Conservation (phyloP, 2,329 filamentous ascomycete species). For the Epichloe uncinata region DNA sequence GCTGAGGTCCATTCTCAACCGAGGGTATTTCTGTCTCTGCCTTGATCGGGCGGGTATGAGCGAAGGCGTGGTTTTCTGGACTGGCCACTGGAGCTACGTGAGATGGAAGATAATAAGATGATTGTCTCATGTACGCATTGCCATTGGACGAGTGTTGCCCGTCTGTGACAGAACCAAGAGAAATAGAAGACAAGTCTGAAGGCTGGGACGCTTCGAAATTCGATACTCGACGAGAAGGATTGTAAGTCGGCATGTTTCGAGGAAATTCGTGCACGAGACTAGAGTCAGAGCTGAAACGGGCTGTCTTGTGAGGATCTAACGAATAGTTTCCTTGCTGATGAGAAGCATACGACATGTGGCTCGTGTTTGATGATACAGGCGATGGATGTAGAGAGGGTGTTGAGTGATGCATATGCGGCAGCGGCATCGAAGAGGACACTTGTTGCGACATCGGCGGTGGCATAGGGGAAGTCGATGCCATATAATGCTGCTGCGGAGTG, state of each 20-base stretch:
- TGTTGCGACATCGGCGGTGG: constrained; percentile 3
- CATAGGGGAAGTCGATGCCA: constrained; percentile 2
- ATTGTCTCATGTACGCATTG: constrained; percentile 1
- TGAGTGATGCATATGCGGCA: constrained; percentile 1
- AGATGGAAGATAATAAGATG: constrained; percentile 10
- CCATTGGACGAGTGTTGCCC: constrained; percentile 5
- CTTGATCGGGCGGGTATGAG: constrained; percentile 10
- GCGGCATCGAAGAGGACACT: constrained; percentile 1
- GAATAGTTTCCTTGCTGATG: constrained; percentile 11
- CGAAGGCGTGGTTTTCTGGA: constrained; percentile 9
- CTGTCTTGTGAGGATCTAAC: constrained; percentile 7
- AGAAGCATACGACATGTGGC: constrained; percentile 1
- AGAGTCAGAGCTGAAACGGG: constrained; percentile 8
- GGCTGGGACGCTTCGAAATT: constrained; percentile 9
- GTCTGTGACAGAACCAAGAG: constrained; percentile 7
- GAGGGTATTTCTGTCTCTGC: constrained; percentile 7
- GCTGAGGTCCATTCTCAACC: constrained; percentile 7
- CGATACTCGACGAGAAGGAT: constrained; percentile 9
- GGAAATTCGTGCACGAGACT: constrained; percentile 12
- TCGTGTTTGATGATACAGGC: constrained; percentile 3
- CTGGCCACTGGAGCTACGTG: constrained; percentile 6
- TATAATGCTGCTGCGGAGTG: constrained; percentile 2
- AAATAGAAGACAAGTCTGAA: constrained; percentile 8
- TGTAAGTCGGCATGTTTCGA: constrained; percentile 13
- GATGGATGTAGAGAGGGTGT: constrained; percentile 8